Percentiles rank a stretch among this genome's conserved stretches.
Evolutionary conservation across 371 early-diverging fungal genomes (phyloP).

Genomic region (Syncephalastrum monosporum): DNA sequence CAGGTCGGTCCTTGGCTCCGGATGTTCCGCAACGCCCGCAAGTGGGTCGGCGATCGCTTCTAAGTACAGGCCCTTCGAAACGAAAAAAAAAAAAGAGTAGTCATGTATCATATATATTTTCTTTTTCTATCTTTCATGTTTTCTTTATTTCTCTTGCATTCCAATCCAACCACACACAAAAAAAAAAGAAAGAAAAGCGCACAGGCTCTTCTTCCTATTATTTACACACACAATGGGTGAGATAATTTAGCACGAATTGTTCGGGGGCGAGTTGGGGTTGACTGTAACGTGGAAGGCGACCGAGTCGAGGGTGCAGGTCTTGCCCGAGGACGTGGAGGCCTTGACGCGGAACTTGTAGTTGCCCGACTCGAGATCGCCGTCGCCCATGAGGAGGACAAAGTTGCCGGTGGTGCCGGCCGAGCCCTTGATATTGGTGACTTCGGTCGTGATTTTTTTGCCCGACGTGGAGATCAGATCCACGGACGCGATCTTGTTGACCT

Average conservation of each 20-base stretch:
- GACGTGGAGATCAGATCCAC: conserved; percentile 26
- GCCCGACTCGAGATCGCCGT: conserved; percentile 16
- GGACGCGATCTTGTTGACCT: conserved; percentile 11
- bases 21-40: conserved; percentile 81
- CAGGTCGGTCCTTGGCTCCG: conserved; percentile 84
- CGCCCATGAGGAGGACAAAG: conserved; percentile 20
- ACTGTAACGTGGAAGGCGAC: conserved; percentile 23
- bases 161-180: conserved; percentile 2
- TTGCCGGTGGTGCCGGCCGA: conserved; percentile 14
- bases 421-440: conserved; percentile 12
- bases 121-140: conserved; percentile 8
- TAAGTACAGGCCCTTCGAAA: conserved; percentile 8
- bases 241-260: neutral
- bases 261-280: conserved; percentile 32
- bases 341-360: conserved; percentile 30
- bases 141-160: conserved; percentile 6
- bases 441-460: conserved; percentile 15
- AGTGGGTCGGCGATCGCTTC: conserved; percentile 66
- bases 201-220: neutral
- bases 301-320: conserved; percentile 18
- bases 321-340: conserved; percentile 14
- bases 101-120: conserved; percentile 1
- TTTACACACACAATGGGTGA: too few relatives aligned
- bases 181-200: neutral
- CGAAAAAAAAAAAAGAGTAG: neutral